Percentiles rank a stretch among this genome's conserved stretches.
Evolutionary conservation across 371 early-diverging fungal genomes (phyloP).

Genomic region (Mucor circinelloides): DNA sequence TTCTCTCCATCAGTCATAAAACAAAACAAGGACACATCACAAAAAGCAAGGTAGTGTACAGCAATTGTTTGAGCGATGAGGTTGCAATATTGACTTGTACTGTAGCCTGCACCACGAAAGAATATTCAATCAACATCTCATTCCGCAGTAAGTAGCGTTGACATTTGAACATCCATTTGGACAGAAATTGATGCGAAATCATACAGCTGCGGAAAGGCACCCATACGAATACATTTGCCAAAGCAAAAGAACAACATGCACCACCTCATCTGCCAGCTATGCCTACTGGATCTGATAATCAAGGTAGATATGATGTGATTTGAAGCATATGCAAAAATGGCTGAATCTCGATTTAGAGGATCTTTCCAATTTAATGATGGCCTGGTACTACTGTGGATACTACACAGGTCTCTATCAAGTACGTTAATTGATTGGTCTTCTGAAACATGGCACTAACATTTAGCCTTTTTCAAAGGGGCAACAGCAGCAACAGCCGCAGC

Average conservation of each 20-base stretch:
- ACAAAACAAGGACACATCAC: neutral
- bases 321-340: neutral
- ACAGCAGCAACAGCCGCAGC: slow-evolving; percentile 9
- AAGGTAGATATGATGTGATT: neutral
- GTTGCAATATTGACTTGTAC: neutral
- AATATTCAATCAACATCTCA: neutral
- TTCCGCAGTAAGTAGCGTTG: neutral
- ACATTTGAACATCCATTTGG: neutral
- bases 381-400: slow-evolving; percentile 31
- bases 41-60: neutral
- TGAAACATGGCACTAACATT: neutral
- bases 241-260: neutral
- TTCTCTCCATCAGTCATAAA: neutral
- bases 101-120: neutral
- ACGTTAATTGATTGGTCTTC: neutral
- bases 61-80: neutral
- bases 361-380: slow-evolving; percentile 26
- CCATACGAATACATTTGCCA: neutral
- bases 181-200: neutral
- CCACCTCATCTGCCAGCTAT: neutral
- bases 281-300: neutral
- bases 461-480: neutral
- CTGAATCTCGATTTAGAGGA: neutral
- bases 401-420: slow-evolving; percentile 28
- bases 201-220: neutral